phyloP scores from a whole-genome alignment of 2,329 filamentous ascomycete genomes.

The Alternaria triticina region DNA sequence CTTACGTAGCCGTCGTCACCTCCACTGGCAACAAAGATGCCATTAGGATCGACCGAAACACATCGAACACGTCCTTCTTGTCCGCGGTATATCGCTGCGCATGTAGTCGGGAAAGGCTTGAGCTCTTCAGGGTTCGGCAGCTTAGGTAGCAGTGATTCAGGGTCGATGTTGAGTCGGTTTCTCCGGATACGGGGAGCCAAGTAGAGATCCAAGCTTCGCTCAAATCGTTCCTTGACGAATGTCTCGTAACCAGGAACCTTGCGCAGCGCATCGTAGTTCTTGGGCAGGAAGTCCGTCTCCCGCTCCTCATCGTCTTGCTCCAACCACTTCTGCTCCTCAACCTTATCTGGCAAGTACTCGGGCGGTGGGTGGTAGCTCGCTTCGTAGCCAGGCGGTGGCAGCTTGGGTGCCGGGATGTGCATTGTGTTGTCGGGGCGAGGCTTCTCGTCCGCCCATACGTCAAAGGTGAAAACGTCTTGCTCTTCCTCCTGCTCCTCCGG shows the following conservation, averaged over 20 bases:
- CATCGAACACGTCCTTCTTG: constrained; percentile 88
- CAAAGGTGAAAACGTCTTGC: constrained; percentile 73
- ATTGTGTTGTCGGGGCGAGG: constrained; percentile 83
- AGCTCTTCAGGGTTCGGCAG: constrained; percentile 91
- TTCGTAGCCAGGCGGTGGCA: constrained; percentile 91
- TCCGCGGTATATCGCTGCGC: constrained; percentile 83
- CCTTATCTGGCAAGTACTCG: constrained; percentile 87
- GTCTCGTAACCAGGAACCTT: constrained; percentile 90
- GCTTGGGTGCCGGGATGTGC: constrained; percentile 93
- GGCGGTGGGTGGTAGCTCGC: constrained; percentile 95
- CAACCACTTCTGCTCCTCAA: constrained; percentile 86
- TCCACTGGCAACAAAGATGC: constrained; percentile 85
- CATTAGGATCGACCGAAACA: constrained; percentile 82
- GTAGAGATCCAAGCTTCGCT: constrained; percentile 93
- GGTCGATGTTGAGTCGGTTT: constrained; percentile 96
- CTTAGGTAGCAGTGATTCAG: constrained; percentile 88
- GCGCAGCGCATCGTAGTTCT: constrained; percentile 80
- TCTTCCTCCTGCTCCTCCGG: constrained; percentile 76
- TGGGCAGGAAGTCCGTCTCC: constrained; percentile 86
- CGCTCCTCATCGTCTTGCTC: constrained; percentile 86
- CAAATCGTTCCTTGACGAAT: constrained; percentile 95
- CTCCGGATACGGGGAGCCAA: constrained; percentile 89
- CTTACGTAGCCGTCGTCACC: constrained; percentile 93
- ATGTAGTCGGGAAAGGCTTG: constrained; percentile 91
- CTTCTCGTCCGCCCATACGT: constrained; percentile 94